Conservation (phyloP, 179 eudicot genomes). For the Heliamphora pulchella region DNA sequence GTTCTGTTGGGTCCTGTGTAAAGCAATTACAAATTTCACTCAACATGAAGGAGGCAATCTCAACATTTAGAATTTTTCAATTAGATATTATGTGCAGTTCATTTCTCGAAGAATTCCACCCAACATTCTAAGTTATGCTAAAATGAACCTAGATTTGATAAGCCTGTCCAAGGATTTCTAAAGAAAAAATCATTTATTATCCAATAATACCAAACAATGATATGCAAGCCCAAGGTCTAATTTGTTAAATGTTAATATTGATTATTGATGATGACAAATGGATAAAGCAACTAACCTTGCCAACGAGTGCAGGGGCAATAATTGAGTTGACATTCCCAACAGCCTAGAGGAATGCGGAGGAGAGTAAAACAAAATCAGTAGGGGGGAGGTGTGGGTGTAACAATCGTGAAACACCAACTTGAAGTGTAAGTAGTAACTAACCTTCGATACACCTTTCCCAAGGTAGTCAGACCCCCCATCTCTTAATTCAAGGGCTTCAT, state of each 20-base stretch:
- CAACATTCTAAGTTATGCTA: not conserved
- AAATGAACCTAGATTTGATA: not conserved
- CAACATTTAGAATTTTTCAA: not conserved
- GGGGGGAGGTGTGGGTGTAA: not conserved
- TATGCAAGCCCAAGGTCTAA: not conserved
- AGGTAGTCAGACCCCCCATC: conserved; percentile 67
- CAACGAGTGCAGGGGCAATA: conserved; percentile 82
- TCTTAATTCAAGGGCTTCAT: conserved; percentile 63
- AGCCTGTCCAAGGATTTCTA: not conserved
- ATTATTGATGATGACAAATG: too few relatives aligned
- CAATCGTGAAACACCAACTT: not conserved
- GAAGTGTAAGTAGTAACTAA: conserved; percentile 19
- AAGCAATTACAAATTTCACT: conserved; percentile 12
- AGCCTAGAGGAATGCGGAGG: conserved; percentile 40
- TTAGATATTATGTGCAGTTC: not conserved
- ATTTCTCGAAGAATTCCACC: not conserved
- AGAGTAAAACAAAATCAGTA: conserved; percentile 7
- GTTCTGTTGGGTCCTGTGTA: conserved; percentile 79
- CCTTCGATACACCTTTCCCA: conserved; percentile 81
- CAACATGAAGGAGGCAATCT: not conserved
- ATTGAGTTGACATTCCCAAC: conserved; percentile 72
- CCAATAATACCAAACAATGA: not conserved
- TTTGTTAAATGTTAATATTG: not conserved
- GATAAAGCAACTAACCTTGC: conserved; percentile 54
- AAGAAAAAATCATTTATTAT: not conserved